phyloP scores from a whole-genome alignment of 2,329 filamentous ascomycete genomes.

The Fusarium sp. region DNA sequence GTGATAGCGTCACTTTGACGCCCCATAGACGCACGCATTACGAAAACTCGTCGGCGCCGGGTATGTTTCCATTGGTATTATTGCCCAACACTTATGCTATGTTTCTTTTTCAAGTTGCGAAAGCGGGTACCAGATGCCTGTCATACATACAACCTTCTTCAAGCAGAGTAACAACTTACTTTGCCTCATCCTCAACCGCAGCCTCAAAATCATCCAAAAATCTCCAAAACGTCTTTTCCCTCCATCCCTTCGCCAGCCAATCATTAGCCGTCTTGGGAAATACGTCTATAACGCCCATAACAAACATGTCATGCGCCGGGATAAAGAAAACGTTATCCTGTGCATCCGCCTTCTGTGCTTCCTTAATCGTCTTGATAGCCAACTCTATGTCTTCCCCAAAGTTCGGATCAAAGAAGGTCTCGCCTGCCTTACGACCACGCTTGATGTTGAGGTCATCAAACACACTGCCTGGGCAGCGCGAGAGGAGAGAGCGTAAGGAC shows the following conservation, averaged over 20 bases:
- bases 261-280: conserved; percentile 7
- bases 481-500: conserved; percentile 5
- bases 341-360: conserved; percentile 11
- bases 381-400: neutral
- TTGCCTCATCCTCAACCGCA: neutral
- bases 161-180: neutral
- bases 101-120: neutral
- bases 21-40: accelerated
- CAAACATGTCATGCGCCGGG: conserved; percentile 5
- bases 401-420: conserved; percentile 16
- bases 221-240: conserved; percentile 10
- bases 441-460: neutral
- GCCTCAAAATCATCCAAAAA: conserved; percentile 13
- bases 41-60: accelerated
- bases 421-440: neutral
- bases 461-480: conserved; percentile 1
- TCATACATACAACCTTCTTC: neutral
- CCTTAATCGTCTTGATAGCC: conserved; percentile 1
- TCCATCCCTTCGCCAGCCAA: conserved; percentile 21
- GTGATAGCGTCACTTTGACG: neutral
- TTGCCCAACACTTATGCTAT: neutral
- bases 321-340: conserved; percentile 21
- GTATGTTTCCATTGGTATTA: accelerated
- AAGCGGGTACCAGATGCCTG: accelerated
- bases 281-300: conserved; percentile 3